phyloP scores from a whole-genome alignment of 305 asterid species.

The Fraxinus ornus region DNA sequence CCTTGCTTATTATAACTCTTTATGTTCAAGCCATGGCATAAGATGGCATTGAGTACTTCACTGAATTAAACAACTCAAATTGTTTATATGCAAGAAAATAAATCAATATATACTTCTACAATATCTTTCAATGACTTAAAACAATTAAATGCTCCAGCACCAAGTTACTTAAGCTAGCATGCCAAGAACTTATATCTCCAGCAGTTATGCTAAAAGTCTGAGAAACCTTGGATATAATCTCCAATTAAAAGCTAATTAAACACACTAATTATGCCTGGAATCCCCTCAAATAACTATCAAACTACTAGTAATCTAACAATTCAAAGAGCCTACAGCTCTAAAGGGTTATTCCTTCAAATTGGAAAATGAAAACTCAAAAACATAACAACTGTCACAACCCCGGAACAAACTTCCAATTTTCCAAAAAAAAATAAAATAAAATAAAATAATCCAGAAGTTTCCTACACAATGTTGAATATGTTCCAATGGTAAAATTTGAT shows the following conservation, averaged over 20 bases:
- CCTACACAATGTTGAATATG: background rate
- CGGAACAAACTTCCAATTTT: background rate
- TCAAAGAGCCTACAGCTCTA: background rate
- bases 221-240: background rate
- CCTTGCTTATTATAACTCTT: background rate
- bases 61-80: background rate
- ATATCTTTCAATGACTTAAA: background rate
- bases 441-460: background rate
- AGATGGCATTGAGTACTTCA: background rate
- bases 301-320: background rate
- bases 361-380: background rate
- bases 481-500: background rate
- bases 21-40: background rate
- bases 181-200: background rate
- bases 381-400: slow-evolving; percentile 9
- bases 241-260: background rate
- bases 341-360: background rate
- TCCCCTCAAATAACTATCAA: slow-evolving; percentile 1
- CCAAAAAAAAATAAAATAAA: background rate
- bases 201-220: background rate
- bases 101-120: background rate
- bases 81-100: background rate
- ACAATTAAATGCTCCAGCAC: background rate
- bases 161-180: background rate
- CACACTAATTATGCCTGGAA: background rate